These are phyloP conservation scores for Mycena sanguinolenta DNA, from an alignment of 768 basidiomycete species.

Conservation along the genomic window DNA sequence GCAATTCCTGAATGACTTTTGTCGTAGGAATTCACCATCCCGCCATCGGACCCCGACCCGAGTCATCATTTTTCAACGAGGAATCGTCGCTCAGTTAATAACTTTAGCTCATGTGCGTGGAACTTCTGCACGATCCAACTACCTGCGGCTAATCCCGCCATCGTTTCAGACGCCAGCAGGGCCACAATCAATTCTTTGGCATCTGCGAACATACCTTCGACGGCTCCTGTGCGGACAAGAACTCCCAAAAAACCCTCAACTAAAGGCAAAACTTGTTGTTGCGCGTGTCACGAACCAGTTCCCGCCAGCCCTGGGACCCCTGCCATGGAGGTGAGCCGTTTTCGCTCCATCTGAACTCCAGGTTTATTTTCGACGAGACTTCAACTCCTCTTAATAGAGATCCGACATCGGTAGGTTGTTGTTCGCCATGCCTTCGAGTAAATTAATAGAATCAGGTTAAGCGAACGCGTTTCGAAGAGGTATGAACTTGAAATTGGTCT, in stretches of 20 bases:
- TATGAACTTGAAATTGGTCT: background rate
- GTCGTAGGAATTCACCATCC: constrained; percentile 29
- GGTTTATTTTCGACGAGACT: background rate
- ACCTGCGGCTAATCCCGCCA: background rate
- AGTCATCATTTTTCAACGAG: constrained; percentile 33
- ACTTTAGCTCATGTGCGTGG: constrained; percentile 25
- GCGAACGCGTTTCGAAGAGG: constrained; percentile 22
- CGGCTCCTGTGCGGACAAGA: constrained; percentile 1
- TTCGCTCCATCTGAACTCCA: background rate
- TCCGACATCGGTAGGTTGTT: constrained; percentile 8
- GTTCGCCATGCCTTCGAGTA: background rate
- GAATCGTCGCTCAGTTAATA: constrained; percentile 25
- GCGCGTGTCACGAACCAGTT: constrained; percentile 22
- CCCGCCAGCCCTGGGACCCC: background rate
- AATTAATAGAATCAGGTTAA: constrained; percentile 17
- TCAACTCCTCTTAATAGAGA: constrained; percentile 2
- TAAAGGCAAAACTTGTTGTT: constrained; percentile 6
- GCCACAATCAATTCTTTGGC: constrained; percentile 27
- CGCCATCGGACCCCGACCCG: constrained; percentile 36
- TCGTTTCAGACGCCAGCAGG: constrained; percentile 25
- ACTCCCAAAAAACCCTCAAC: constrained; percentile 17
- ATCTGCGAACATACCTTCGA: constrained; percentile 10
- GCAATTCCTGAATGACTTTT: background rate
- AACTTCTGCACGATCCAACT: too few relatives aligned
- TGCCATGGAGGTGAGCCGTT: background rate